These are phyloP conservation scores for Pseudozyma hubeiensis DNA, from an alignment of 1,284 basidiomycete species.

Conservation along the genomic window DNA sequence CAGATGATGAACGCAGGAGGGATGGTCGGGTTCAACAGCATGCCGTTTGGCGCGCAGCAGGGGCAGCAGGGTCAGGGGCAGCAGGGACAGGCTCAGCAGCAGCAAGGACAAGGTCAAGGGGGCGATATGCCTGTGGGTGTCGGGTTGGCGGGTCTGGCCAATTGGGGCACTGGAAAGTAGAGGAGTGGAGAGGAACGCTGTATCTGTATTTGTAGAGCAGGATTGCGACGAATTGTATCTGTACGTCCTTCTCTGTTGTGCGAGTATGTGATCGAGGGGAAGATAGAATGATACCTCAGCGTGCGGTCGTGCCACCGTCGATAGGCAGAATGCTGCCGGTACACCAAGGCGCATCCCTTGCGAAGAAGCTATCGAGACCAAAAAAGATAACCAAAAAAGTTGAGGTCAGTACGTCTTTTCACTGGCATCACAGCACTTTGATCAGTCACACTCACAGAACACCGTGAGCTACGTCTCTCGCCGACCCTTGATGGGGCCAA, in stretches of 20 bases:
- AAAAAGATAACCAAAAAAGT: neutral
- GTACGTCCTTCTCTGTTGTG: neutral
- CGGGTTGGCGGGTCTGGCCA: conserved; percentile 35
- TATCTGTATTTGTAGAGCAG: conserved; percentile 4
- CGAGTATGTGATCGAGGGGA: neutral
- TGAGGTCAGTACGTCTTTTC: too few relatives aligned
- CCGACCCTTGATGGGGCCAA: conserved; percentile 48
- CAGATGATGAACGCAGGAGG: conserved; percentile 26
- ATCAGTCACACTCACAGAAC: conserved; percentile 25
- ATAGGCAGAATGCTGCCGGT: conserved; percentile 51
- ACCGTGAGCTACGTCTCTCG: conserved; percentile 41
- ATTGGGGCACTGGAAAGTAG: conserved; percentile 46
- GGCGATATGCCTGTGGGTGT: conserved; percentile 48
- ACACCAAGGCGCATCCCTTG: conserved; percentile 45
- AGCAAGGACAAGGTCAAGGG: conserved; percentile 1
- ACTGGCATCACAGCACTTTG: neutral
- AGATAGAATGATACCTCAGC: conserved; percentile 10
- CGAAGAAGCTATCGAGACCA: conserved; percentile 28
- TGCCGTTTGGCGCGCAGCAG: conserved; percentile 21
- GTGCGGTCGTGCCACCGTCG: conserved; percentile 50
- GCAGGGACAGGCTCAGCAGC: conserved; percentile 22
- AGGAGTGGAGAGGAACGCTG: neutral
- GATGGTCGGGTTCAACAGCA: conserved; percentile 17
- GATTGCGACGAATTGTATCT: conserved; percentile 7
- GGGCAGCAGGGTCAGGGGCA: conserved; percentile 3